Evolutionary conservation across 768 basidiomycete species (phyloP), one percentile per base, ranked within the genome.

Genomic region (Russula sp.): DNA sequence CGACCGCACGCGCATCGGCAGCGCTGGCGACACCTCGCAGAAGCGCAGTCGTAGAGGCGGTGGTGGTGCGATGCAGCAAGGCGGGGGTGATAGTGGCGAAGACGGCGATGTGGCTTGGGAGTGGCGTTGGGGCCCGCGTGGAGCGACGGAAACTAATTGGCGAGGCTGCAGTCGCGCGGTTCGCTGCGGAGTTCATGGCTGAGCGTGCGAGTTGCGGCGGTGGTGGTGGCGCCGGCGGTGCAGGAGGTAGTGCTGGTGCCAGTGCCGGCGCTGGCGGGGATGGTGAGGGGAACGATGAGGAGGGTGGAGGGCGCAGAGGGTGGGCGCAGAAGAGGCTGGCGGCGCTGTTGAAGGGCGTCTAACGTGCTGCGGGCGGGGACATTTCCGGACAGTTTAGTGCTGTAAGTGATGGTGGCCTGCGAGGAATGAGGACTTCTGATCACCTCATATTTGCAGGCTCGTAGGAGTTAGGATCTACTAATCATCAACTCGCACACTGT

Each of bases 121-220:
- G 22, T 27, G 22, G 22, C 22, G 22, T 27, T 98, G 94, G 94
- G 94, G 94, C 3, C 76, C 80, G 32, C 80, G 91, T 34, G 86
- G 92, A 2, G 82, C 87, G 44, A 83, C 83, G 37, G 95, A 98
- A 27, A n/a, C n/a, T n/a, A 74, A 83, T 97, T 4, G 88, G 91
- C 1, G 95, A 98, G 73, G 75, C 79, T 62, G 85, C 79, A 11
- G 77, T 94, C 9, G 89, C 85, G 1, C 76, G 75, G 59, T 96
- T 96, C 69, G 79, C 95, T 2, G 85, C 85, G 2, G 85, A 90
- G 68, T 89, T 94, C 68, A 91, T 93, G 88, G 79, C 83, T 42
- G 80, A 76, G 51, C 70, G 70, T 11, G 57, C 62, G 44, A 63
- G 37, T 27, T 27, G 22, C 22, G 22, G 22, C 22, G 22, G 22